Conservation (phyloP, 2,329 filamentous ascomycete genomes). For the Phoma sp. region DNA sequence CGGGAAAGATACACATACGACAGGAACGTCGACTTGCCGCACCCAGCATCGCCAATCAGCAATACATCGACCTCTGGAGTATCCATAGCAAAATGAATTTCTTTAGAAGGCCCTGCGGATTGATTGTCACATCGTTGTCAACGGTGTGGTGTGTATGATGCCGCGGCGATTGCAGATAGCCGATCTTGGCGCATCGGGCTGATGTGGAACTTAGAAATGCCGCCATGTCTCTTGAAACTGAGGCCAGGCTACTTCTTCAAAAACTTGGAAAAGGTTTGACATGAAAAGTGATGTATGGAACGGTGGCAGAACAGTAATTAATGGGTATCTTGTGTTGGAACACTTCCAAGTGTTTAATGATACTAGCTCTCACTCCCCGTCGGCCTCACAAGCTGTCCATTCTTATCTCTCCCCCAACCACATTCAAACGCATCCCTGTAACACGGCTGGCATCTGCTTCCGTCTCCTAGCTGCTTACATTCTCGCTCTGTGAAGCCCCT, state of each 20-base stretch:
- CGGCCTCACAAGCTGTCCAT: slow-evolving; percentile 7
- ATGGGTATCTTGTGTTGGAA: background rate
- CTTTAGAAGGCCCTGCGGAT: slow-evolving; percentile 2
- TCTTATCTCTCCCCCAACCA: slow-evolving; percentile 13
- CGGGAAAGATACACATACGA: slow-evolving; percentile 56
- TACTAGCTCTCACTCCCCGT: background rate
- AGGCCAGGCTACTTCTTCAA: too few species aligned
- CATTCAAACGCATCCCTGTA: slow-evolving; percentile 12
- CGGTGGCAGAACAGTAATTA: too few species aligned
- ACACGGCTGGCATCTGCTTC: slow-evolving; percentile 24
- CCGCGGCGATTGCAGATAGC: slow-evolving; percentile 6
- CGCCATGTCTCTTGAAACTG: too few species aligned
- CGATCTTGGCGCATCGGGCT: slow-evolving; percentile 1
- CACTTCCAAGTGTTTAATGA: background rate
- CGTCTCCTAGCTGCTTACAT: slow-evolving; percentile 25
- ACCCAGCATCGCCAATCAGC: slow-evolving; percentile 63
- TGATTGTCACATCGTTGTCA: slow-evolving; percentile 21
- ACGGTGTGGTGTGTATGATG: background rate
- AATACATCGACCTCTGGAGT: slow-evolving; percentile 56
- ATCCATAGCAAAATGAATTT: slow-evolving; percentile 25
- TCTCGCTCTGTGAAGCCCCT: slow-evolving; percentile 14
- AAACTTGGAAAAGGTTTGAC: too few species aligned
- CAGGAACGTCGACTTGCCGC: slow-evolving; percentile 68
- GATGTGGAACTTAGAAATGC: too few species aligned
- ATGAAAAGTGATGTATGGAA: too few species aligned